These are phyloP conservation scores for Trypanosoma melophagium DNA, from an alignment of 208 protist species.

Conservation along the genomic window DNA sequence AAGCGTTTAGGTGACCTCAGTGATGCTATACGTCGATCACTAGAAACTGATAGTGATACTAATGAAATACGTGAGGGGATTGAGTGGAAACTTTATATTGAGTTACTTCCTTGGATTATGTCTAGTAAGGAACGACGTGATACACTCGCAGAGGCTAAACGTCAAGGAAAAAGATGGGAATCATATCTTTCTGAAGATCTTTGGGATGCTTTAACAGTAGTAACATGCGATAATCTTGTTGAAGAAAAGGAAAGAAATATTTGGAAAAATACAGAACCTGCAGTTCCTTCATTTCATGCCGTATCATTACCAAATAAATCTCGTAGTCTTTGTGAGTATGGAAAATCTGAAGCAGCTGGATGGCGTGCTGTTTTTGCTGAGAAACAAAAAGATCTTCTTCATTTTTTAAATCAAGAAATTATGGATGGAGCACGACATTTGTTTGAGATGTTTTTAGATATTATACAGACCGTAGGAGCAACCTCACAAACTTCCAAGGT, in stretches of 20 bases:
- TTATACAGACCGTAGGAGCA: constrained; percentile 60
- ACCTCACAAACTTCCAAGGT: constrained; percentile 59
- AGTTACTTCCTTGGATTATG: constrained; percentile 66
- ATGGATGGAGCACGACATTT: constrained; percentile 45
- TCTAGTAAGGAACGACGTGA: constrained; percentile 50
- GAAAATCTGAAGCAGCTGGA: constrained; percentile 37
- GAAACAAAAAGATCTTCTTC: constrained; percentile 58
- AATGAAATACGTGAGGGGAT: constrained; percentile 21
- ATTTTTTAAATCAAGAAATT: constrained; percentile 39
- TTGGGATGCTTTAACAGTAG: constrained; percentile 21
- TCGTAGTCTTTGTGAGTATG: constrained; percentile 27
- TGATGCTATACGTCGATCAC: constrained; percentile 24
- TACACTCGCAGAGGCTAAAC: constrained; percentile 31
- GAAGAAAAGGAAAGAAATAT: not conserved
- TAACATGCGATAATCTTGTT: not conserved
- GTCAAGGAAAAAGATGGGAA: constrained; percentile 24
- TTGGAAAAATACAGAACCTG: constrained; percentile 25
- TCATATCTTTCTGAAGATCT: constrained; percentile 27
- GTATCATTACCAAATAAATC: constrained; percentile 24
- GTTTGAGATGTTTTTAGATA: constrained; percentile 55
- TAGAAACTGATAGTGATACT: not conserved
- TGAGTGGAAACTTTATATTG: constrained; percentile 33
- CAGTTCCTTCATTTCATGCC: constrained; percentile 3
- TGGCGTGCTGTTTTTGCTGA: constrained; percentile 63
- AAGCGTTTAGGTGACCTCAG: constrained; percentile 27